These are phyloP conservation scores for Ceratocystis variospora DNA, from an alignment of 2,329 filamentous ascomycete species.

Conservation along the genomic window DNA sequence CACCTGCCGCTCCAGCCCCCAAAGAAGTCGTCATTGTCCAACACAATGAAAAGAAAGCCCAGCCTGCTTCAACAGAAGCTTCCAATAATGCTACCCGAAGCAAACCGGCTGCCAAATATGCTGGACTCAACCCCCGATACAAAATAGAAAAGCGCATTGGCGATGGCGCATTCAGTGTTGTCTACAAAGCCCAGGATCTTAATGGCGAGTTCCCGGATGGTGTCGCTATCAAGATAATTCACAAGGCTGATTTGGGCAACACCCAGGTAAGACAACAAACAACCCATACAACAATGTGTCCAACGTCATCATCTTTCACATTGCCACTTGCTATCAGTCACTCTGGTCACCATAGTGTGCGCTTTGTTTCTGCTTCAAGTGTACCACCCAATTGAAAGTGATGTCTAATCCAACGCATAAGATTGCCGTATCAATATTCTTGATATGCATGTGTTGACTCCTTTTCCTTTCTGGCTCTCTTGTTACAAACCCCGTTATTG, in stretches of 20 bases:
- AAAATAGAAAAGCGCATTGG: conserved; percentile 61
- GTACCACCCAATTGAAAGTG: background rate
- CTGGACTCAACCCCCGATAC: conserved; percentile 48
- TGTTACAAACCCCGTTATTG: conserved; percentile 5
- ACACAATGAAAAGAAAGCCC: conserved; percentile 12
- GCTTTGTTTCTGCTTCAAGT: background rate
- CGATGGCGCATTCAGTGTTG: conserved; percentile 96
- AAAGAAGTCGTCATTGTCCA: conserved; percentile 12
- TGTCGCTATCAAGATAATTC: conserved; percentile 95
- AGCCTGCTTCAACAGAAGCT: background rate
- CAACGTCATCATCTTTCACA: conserved; percentile 21
- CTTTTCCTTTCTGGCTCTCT: background rate
- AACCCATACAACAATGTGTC: background rate
- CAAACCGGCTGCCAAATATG: conserved; percentile 23
- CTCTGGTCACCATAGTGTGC: background rate
- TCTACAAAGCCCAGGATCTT: conserved; percentile 74
- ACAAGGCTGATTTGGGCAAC: conserved; percentile 98
- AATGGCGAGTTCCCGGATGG: conserved; percentile 54
- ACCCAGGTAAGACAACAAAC: conserved; percentile 67
- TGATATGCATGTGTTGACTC: background rate
- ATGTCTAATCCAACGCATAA: background rate
- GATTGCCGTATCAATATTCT: background rate
- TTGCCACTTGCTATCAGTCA: conserved; percentile 18
- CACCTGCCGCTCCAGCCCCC: background rate
- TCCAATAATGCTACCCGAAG: background rate